These are phyloP conservation scores for Phoma herbarum DNA, from an alignment of 2,329 filamentous ascomycete genomes.

Conservation along the genomic window DNA sequence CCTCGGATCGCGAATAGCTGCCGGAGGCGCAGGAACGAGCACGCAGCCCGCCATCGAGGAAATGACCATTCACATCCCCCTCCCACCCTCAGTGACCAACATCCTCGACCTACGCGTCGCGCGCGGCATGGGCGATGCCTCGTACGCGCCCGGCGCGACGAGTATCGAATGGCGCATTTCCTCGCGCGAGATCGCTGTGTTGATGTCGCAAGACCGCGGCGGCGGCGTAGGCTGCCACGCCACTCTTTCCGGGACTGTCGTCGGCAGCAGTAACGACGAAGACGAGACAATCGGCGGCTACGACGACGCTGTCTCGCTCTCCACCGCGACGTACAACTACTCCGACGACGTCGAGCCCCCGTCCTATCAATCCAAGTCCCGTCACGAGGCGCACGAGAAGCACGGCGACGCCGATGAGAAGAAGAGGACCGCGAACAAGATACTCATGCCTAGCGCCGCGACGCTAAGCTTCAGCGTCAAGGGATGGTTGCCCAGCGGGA, in stretches of 20 bases:
- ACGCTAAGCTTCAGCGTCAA: slow-evolving; percentile 63
- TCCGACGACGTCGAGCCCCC: slow-evolving; percentile 34
- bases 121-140: slow-evolving; percentile 81
- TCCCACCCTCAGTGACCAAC: slow-evolving; percentile 81
- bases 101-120: slow-evolving; percentile 82
- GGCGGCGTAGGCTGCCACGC: slow-evolving; percentile 71
- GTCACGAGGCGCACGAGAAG: neutral
- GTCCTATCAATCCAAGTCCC: neutral
- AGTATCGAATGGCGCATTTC: slow-evolving; percentile 84
- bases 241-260: slow-evolving; percentile 80
- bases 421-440: slow-evolving; percentile 65
- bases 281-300: slow-evolving; percentile 36
- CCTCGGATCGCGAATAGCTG: slow-evolving; percentile 19
- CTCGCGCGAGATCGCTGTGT: slow-evolving; percentile 72
- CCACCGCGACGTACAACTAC: slow-evolving; percentile 43
- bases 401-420: slow-evolving; percentile 53
- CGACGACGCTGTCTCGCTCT: slow-evolving; percentile 49
- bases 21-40: slow-evolving; percentile 37
- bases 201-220: slow-evolving; percentile 49
- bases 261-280: slow-evolving; percentile 65
- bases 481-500: slow-evolving; percentile 71
- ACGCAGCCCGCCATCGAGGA: slow-evolving; percentile 69
- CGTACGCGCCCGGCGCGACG: slow-evolving; percentile 76
- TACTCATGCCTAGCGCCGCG: slow-evolving; percentile 59
- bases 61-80: slow-evolving; percentile 77